Evolutionary conservation across 164 flowering plant genomes (phyloP).

Genomic region (Aristolochia californica): DNA sequence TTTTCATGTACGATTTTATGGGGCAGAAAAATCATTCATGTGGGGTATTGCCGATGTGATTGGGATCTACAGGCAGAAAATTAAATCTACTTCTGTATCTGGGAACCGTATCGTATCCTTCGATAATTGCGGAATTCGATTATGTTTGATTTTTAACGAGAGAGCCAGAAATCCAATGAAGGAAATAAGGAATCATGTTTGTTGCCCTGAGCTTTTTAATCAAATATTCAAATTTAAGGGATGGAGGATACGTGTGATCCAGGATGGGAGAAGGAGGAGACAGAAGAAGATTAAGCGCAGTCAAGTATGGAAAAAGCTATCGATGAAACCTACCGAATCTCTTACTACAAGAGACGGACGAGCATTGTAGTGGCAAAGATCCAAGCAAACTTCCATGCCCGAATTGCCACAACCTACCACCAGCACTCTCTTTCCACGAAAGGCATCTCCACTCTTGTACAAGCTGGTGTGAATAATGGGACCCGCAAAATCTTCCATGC

Average conservation of each 20-base stretch:
- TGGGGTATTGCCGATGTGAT: too few species aligned
- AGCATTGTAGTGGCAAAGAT: conserved; percentile 70
- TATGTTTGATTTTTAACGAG: too few species aligned
- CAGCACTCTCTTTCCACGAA: conserved; percentile 49
- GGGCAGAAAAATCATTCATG: background rate
- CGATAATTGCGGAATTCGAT: too few species aligned
- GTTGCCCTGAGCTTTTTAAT: too few species aligned
- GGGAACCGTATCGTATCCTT: too few species aligned
- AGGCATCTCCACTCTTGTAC: conserved; percentile 52
- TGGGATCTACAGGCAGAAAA: too few species aligned
- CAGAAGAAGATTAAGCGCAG: background rate
- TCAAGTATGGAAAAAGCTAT: background rate
- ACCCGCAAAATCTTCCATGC: conserved; percentile 47
- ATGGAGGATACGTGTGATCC: too few species aligned
- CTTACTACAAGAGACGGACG: conserved; percentile 70
- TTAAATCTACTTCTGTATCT: too few species aligned
- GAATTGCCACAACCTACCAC: conserved; percentile 96
- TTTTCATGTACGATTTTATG: background rate
- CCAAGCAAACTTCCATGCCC: conserved; percentile 94
- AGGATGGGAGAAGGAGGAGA: too few species aligned
- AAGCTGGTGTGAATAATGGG: conserved; percentile 50
- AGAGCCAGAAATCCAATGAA: too few species aligned
- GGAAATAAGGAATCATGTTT: too few species aligned
- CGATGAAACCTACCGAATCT: conserved; percentile 44
- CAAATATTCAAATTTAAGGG: too few species aligned